These are phyloP conservation scores for Linum usitatissimum DNA, from an alignment of 345 rosid genomes.

Conservation along the genomic window DNA sequence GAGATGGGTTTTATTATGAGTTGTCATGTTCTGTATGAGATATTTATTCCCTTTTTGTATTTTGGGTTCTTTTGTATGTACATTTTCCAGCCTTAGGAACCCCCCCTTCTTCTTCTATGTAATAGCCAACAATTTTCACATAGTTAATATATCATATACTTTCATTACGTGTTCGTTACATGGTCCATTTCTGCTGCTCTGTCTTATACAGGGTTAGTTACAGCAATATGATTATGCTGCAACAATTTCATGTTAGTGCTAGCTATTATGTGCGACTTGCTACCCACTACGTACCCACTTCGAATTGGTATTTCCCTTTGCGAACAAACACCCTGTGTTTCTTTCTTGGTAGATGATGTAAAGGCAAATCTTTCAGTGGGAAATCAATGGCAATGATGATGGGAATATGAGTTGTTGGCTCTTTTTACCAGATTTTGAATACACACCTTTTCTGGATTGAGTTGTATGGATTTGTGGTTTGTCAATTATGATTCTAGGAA, in stretches of 20 bases:
- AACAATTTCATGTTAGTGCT: neutral
- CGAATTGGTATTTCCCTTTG: neutral
- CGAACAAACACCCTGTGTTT: neutral
- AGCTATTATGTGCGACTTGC: neutral
- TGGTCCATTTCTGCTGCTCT: too few relatives aligned
- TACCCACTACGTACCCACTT: neutral
- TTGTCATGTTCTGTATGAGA: neutral
- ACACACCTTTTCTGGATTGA: too few relatives aligned
- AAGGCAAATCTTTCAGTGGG: neutral
- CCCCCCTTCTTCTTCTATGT: too few relatives aligned
- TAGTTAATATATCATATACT: too few relatives aligned
- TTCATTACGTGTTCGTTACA: too few relatives aligned
- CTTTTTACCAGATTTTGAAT: too few relatives aligned
- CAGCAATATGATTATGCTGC: neutral
- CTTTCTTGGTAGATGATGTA: neutral
- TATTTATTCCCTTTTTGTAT: neutral
- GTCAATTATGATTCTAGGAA: too few relatives aligned
- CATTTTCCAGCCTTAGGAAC: neutral
- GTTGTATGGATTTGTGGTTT: too few relatives aligned
- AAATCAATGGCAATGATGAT: constrained; percentile 16
- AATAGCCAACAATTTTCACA: too few relatives aligned
- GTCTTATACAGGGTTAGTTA: neutral
- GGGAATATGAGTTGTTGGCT: too few relatives aligned
- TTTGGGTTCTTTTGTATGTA: neutral
- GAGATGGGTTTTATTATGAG: constrained; percentile 10